phyloP scores from a whole-genome alignment of 306 rosid genomes.

The Abrus pulchellus region DNA sequence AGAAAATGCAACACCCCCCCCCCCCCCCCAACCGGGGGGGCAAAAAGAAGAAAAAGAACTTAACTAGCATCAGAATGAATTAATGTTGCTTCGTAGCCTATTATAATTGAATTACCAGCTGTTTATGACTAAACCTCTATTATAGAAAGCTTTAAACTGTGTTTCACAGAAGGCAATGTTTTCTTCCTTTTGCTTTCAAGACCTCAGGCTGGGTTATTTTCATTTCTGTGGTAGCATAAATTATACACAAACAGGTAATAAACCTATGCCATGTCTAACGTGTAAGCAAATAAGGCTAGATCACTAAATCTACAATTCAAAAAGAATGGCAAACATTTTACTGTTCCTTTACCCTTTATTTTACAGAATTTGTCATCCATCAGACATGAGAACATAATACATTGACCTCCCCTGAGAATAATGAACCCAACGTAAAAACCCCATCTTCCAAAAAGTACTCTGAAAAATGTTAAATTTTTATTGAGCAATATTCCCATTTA shows the following conservation, averaged over 20 bases:
- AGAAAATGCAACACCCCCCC: neutral
- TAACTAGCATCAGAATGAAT: too few relatives aligned
- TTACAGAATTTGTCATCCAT: constrained; percentile 10
- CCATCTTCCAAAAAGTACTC: neutral
- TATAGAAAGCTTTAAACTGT: neutral
- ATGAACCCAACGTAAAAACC: neutral
- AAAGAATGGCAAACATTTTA: neutral
- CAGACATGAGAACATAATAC: neutral
- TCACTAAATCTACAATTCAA: neutral
- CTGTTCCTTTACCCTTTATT: constrained; percentile 3
- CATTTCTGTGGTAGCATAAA: neutral
- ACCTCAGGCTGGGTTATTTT: neutral
- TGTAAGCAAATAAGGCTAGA: neutral
- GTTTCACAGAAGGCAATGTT: neutral
- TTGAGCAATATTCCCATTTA: neutral
- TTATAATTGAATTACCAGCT: neutral
- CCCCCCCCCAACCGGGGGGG: too few relatives aligned
- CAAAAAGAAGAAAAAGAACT: too few relatives aligned
- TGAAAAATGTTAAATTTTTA: neutral
- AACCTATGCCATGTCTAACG: neutral
- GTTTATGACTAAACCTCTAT: neutral
- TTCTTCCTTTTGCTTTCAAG: neutral
- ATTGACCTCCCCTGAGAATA: neutral
- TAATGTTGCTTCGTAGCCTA: too few relatives aligned
- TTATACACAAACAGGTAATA: too few relatives aligned